Evolutionary conservation across 805 yeast species (phyloP).

Genomic region (Brettanomyces nanus): DNA sequence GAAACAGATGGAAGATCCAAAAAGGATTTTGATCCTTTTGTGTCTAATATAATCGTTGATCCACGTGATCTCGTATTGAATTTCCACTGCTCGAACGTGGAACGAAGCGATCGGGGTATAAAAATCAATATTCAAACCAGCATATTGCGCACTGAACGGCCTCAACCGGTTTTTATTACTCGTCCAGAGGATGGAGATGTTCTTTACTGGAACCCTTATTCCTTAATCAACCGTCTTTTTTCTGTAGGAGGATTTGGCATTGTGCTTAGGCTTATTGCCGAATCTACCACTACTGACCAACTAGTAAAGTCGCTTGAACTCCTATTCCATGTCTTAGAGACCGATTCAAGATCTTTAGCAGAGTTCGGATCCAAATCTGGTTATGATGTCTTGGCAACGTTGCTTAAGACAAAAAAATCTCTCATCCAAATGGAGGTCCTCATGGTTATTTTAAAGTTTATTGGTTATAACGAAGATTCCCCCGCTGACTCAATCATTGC

Average conservation of each 20-base stretch:
- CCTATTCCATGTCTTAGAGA: constrained; percentile 35
- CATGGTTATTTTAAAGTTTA: constrained; percentile 38
- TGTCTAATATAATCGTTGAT: neutral
- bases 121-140: constrained; percentile 5
- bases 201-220: constrained; percentile 12
- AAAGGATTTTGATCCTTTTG: neutral
- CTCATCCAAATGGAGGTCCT: constrained; percentile 35
- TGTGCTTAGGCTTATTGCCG: constrained; percentile 38
- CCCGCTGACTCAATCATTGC: constrained; percentile 50
- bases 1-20: neutral
- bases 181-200: constrained; percentile 4
- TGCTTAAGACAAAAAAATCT: constrained; percentile 40
- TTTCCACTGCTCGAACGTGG: constrained; percentile 2
- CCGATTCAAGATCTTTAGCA: constrained; percentile 36
- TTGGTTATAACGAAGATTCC: constrained; percentile 46
- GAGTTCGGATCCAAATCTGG: constrained; percentile 58
- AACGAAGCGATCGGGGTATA: neutral
- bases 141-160: neutral
- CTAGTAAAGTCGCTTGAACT: constrained; percentile 30
- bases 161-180: neutral
- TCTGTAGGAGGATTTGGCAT: constrained; percentile 46
- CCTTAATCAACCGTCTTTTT: constrained; percentile 20
- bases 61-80: neutral
- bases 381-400: constrained; percentile 46
- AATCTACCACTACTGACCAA: constrained; percentile 26